Evolutionary conservation across 2,329 filamentous ascomycete species (phyloP).

Genomic region (Sporothrix globosa): DNA sequence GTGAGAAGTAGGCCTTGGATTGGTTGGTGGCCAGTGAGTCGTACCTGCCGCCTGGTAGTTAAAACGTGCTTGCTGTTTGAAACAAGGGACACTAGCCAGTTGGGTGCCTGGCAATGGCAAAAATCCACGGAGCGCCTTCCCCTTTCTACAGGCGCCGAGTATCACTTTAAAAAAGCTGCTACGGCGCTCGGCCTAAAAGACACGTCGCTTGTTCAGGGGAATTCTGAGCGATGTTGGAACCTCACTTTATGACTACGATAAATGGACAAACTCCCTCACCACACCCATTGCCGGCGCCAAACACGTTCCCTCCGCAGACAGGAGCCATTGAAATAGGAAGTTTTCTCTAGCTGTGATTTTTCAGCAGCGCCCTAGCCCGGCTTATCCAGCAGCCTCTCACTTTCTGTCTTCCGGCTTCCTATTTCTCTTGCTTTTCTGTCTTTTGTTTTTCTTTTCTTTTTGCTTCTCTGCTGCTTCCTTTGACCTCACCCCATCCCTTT

Average conservation of each 20-base stretch:
- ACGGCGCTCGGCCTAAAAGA: slow-evolving; percentile 28
- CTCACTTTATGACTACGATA: slow-evolving; percentile 17
- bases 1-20: neutral
- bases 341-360: neutral
- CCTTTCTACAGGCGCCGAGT: neutral
- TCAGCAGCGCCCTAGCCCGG: neutral
- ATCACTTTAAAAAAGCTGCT: neutral
- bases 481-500: neutral
- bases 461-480: neutral
- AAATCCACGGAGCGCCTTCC: slow-evolving; percentile 11
- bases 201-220: slow-evolving; percentile 33
- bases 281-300: slow-evolving; percentile 1
- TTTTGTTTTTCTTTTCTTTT: slow-evolving; percentile 19
- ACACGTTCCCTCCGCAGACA: slow-evolving; percentile 25
- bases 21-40: neutral
- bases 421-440: slow-evolving; percentile 15
- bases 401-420: neutral
- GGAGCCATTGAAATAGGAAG: slow-evolving; percentile 19
- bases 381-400: neutral
- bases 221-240: slow-evolving; percentile 27
- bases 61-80: slow-evolving; percentile 21
- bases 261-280: slow-evolving; percentile 12
- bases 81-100: slow-evolving; percentile 25
- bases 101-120: slow-evolving; percentile 25
- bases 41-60: slow-evolving; percentile 15